Base-by-base conservation (phyloP, 768 basidiomycete species). In the Austroboletus eburneus region DNA sequence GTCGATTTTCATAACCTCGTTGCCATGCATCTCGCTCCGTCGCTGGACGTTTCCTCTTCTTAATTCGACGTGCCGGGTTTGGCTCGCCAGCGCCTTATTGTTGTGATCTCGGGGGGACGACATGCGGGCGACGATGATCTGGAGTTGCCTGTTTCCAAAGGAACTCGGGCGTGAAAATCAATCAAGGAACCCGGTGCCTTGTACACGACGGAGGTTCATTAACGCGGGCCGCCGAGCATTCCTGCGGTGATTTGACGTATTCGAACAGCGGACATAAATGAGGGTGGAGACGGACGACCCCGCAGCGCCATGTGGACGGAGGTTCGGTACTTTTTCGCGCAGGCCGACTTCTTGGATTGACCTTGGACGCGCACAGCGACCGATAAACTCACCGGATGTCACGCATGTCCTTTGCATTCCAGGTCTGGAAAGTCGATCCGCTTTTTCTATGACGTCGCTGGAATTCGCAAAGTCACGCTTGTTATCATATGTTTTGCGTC, bases 401-500 rank as follows among this genome's bases (percentile, higher is more conserved):
- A 61, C 56, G 56, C 46, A 42, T 46, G 53, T 51, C 50, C 45
- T 35, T 46, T 38, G 49, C 34, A 39, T 33, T 5, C 59, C 52
- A 9, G 39, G 62, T 54, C 45, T 8, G 59, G 62, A 49, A 54
- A 46, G 40, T 3, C 33, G 56, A 57, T 51, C 56, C 53, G 17
- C 12, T n/a, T n/a, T n/a, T n/a, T n/a, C n/a, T n/a, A n/a, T n/a
- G n/a, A n/a, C n/a, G n/a, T n/a, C n/a, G n/a, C n/a, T n/a, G n/a
- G n/a, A n/a, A n/a, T n/a, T n/a, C n/a, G n/a, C n/a, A n/a, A n/a
- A n/a, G n/a, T 62, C 55, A 57, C 65, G 16, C 30, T 57, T 63
- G 61, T 64, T 57, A 59, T 54, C 51, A 55, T 66, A 66, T 64
- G 64, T 64, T 66, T 66, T 64, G n/a, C 43, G 64, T 64, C 65